phyloP scores from a whole-genome alignment of 352 stramenopile species.

The Globisporangium nagaii region DNA sequence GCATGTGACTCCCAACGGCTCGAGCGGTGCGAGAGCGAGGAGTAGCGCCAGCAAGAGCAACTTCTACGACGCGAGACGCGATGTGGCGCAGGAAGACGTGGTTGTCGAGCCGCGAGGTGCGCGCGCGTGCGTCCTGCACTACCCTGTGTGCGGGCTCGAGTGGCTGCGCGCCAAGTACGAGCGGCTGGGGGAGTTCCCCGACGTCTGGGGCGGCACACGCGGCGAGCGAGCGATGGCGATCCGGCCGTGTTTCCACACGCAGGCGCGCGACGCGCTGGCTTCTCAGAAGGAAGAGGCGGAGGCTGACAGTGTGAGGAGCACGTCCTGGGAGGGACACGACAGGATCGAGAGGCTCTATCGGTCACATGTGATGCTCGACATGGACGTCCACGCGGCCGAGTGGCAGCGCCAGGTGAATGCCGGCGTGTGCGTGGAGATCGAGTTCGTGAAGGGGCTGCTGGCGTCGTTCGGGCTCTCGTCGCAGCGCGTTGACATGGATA shows the following conservation, averaged over 20 bases:
- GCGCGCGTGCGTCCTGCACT: conserved; percentile 24
- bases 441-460: conserved; percentile 18
- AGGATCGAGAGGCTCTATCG: too few species aligned
- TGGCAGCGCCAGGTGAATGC: conserved; percentile 19
- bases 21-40: not conserved
- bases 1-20: not conserved
- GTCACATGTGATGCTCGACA: conserved; percentile 22
- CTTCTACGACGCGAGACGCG: conserved; percentile 25
- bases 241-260: conserved; percentile 32
- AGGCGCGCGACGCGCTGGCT: conserved; percentile 21
- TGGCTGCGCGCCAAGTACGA: conserved; percentile 37
- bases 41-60: conserved; percentile 18
- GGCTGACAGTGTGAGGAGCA: too few species aligned
- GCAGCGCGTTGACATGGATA: not conserved
- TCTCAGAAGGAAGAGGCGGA: too few species aligned
- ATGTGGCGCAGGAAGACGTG: conserved; percentile 10
- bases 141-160: conserved; percentile 31
- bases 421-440: conserved; percentile 30
- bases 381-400: conserved; percentile 2
- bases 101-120: not conserved
- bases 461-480: not conserved
- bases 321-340: too few species aligned
- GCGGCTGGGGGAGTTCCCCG: conserved; percentile 20
- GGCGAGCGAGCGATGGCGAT: conserved; percentile 14
- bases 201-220: conserved; percentile 19